Evolutionary conservation across 129 eudicot genomes (phyloP).

Genomic region (Helianthus tuberosus): DNA sequence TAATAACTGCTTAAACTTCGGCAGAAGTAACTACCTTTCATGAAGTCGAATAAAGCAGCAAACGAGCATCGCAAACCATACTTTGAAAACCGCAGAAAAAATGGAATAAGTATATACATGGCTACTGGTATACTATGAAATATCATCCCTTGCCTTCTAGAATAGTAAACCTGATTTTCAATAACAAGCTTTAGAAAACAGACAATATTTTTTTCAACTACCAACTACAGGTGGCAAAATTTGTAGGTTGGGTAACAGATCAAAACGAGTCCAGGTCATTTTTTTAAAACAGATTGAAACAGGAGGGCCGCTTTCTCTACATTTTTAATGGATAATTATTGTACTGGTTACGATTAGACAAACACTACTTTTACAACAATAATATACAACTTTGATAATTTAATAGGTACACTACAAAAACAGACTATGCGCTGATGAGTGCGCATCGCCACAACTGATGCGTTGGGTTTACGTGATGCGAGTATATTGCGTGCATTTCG

Average conservation of each 20-base stretch:
- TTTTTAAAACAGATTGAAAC: too few species aligned
- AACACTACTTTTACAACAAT: too few species aligned
- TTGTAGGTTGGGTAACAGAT: too few species aligned
- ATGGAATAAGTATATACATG: conserved; percentile 69
- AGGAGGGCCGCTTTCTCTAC: neutral
- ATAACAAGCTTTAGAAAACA: conserved; percentile 15
- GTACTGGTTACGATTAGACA: too few species aligned
- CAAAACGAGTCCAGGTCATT: too few species aligned
- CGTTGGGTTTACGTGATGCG: too few species aligned
- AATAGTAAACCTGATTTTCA: conserved; percentile 67
- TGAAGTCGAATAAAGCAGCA: conserved; percentile 59
- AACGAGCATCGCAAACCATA: conserved; percentile 49
- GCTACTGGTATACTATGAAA: conserved; percentile 73
- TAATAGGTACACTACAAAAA: too few species aligned
- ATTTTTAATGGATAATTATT: neutral
- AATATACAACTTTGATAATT: too few species aligned
- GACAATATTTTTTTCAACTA: neutral
- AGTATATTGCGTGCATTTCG: too few species aligned
- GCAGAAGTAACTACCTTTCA: conserved; percentile 57
- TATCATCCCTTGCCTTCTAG: conserved; percentile 67
- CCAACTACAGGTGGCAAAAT: too few species aligned
- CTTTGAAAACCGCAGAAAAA: conserved; percentile 53
- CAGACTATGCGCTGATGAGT: neutral
- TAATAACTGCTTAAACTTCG: conserved; percentile 15
- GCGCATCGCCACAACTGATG: too few species aligned